These are phyloP conservation scores for Sonneratia caseolaris DNA, from an alignment of 345 rosid genomes.

Conservation along the genomic window DNA sequence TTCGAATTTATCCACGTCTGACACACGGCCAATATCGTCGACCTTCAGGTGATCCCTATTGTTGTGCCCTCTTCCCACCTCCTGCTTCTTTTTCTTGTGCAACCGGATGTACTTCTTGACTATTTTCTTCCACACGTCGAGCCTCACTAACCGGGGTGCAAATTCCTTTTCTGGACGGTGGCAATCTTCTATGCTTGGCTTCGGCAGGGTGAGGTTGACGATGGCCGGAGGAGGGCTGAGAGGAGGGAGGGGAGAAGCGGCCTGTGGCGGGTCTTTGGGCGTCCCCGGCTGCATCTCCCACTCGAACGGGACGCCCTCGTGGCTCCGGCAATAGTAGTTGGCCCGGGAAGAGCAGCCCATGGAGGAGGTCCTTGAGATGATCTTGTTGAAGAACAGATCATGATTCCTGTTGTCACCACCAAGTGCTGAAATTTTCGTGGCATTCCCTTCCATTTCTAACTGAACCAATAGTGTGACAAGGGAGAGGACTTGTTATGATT, in stretches of 20 bases:
- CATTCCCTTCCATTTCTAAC: neutral
- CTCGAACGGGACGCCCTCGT: slow-evolving; percentile 31
- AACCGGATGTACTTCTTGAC: slow-evolving; percentile 2
- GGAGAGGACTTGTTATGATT: neutral
- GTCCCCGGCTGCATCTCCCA: slow-evolving; percentile 41
- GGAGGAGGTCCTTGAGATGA: slow-evolving; percentile 24
- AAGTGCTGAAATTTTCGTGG: neutral
- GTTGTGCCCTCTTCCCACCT: neutral
- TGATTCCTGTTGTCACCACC: slow-evolving; percentile 4
- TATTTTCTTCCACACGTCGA: slow-evolving; percentile 38
- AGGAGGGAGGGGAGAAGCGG: slow-evolving; percentile 18
- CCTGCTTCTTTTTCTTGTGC: neutral
- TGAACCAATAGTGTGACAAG: neutral
- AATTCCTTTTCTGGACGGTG: slow-evolving; percentile 5
- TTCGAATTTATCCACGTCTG: neutral
- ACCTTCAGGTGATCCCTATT: neutral
- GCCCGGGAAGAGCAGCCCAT: slow-evolving; percentile 20
- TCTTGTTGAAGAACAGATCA: slow-evolving; percentile 14
- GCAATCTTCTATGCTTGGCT: slow-evolving; percentile 29
- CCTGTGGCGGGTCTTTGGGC: slow-evolving; percentile 15
- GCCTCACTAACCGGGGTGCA: slow-evolving; percentile 14
- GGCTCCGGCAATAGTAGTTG: slow-evolving; percentile 11
- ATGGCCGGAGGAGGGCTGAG: slow-evolving; percentile 66
- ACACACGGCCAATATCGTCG: neutral
- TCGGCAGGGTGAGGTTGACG: slow-evolving; percentile 41